A percentile compares a stretch with the other conserved stretches of the same genome.
Conservation (phyloP, 257 asterid species). For the Gentiana dahurica region DNA sequence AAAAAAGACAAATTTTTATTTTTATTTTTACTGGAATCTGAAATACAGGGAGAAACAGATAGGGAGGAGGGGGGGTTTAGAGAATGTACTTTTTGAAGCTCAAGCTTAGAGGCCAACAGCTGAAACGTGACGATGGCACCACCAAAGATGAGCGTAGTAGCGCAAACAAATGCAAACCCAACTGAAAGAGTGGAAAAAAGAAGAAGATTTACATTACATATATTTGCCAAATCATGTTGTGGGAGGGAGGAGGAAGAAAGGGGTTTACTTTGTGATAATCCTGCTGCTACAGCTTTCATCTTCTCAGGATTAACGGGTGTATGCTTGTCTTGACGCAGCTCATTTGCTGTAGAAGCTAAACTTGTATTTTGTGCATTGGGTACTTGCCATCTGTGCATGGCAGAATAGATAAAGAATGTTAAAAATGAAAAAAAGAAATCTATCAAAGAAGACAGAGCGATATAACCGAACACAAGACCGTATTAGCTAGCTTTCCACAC, state of each 20-base stretch:
- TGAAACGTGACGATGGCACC: constrained; percentile 50
- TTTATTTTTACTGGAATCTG: too few relatives aligned
- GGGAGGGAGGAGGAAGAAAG: background rate
- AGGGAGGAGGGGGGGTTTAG: too few relatives aligned
- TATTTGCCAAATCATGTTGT: background rate
- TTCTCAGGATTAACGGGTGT: constrained; percentile 55
- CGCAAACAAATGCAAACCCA: constrained; percentile 77
- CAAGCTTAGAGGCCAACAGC: constrained; percentile 50
- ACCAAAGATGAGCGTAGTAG: constrained; percentile 73
- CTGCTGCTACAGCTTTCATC: constrained; percentile 73
- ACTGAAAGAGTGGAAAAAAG: constrained; percentile 30
- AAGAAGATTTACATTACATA: constrained; percentile 2
- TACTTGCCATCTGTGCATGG: constrained; percentile 57
- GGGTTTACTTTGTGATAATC: constrained; percentile 51
- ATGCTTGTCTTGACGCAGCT: constrained; percentile 50
- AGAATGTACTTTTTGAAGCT: constrained; percentile 50
- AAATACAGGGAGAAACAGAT: background rate
- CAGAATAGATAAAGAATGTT: background rate
- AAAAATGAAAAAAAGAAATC: background rate
- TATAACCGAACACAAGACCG: background rate
- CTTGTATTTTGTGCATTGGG: constrained; percentile 49
- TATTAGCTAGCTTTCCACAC: too few relatives aligned
- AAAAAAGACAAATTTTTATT: background rate
- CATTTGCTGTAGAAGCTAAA: constrained; percentile 83
- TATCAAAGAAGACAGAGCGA: background rate